Evolutionary conservation across 2,329 filamentous ascomycete species (phyloP).

Genomic region (Xylaria sp.): DNA sequence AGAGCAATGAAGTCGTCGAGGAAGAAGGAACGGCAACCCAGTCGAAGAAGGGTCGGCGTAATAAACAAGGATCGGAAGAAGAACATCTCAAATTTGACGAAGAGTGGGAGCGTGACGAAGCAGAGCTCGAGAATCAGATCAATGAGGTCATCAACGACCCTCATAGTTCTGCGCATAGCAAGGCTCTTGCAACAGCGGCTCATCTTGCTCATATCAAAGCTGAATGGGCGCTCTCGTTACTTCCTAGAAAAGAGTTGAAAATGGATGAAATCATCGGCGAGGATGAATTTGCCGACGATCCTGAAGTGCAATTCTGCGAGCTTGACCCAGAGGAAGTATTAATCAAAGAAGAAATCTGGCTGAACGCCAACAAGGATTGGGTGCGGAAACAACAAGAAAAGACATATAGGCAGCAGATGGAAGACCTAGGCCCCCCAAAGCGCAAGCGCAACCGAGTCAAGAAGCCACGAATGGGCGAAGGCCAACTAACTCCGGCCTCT

Average conservation of each 20-base stretch:
- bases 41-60: constrained; percentile 23
- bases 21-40: constrained; percentile 40
- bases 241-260: constrained; percentile 54
- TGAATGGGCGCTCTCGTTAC: constrained; percentile 56
- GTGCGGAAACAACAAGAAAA: constrained; percentile 86
- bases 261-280: constrained; percentile 73
- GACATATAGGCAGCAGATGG: constrained; percentile 73
- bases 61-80: constrained; percentile 27
- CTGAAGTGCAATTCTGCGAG: constrained; percentile 81
- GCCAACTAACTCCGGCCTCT: constrained; percentile 68
- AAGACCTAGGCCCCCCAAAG: constrained; percentile 57
- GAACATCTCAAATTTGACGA: constrained; percentile 62
- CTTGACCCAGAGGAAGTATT: constrained; percentile 75
- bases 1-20: constrained; percentile 41
- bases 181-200: constrained; percentile 63
- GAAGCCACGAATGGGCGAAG: constrained; percentile 66
- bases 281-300: constrained; percentile 87
- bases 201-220: constrained; percentile 61
- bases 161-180: constrained; percentile 58
- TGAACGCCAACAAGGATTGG: constrained; percentile 94
- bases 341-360: constrained; percentile 91
- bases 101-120: constrained; percentile 68
- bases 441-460: constrained; percentile 56
- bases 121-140: constrained; percentile 72
- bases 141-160: constrained; percentile 71